Conservation (phyloP, 148 eudicot species). For the Rhododendron ovatum region DNA sequence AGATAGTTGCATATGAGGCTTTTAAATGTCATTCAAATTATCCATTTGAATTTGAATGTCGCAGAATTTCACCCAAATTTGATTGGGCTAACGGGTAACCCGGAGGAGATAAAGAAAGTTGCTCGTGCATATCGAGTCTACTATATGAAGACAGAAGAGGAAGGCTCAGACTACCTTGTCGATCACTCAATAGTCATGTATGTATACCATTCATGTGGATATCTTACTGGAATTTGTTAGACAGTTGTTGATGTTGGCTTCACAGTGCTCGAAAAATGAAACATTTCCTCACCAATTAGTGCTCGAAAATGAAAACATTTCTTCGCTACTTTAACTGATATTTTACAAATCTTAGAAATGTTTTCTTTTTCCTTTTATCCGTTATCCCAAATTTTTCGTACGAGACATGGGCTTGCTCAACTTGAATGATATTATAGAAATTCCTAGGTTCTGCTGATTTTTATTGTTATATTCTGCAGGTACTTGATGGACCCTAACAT, state of each 20-base stretch:
- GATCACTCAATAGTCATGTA: slow-evolving; percentile 98
- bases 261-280: background rate
- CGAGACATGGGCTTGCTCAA: background rate
- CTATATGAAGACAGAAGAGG: slow-evolving; percentile 94
- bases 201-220: slow-evolving; percentile 14
- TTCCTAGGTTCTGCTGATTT: background rate
- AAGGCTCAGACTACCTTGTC: slow-evolving; percentile 95
- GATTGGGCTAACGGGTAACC: slow-evolving; percentile 83
- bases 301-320: background rate
- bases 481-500: slow-evolving; percentile 92
- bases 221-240: background rate
- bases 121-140: slow-evolving; percentile 95
- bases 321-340: too few species aligned
- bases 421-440: background rate
- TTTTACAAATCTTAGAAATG: background rate
- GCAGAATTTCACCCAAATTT: slow-evolving; percentile 89
- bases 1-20: background rate
- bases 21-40: background rate
- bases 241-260: background rate
- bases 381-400: too few species aligned
- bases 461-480: slow-evolving; percentile 38
- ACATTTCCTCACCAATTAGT: background rate
- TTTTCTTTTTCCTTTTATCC: background rate
- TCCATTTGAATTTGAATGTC: slow-evolving; percentile 2
- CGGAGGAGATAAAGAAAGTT: slow-evolving; percentile 74